Percentiles rank a stretch among this genome's conserved stretches.
Evolutionary conservation across 345 rosid genomes (phyloP).

Genomic region (Fremontodendron californicum): DNA sequence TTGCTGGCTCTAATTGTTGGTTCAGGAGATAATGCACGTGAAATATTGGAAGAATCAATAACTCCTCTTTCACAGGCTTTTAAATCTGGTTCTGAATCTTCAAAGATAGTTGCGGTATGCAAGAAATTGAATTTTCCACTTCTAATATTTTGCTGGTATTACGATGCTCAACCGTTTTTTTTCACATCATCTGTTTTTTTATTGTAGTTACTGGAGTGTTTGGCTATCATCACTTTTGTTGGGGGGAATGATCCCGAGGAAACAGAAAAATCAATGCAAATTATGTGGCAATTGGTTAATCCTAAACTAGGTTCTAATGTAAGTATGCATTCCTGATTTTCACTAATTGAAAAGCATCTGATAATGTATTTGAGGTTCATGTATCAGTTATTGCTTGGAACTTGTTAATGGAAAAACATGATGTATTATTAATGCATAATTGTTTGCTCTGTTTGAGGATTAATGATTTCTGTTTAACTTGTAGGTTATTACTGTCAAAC

Average conservation of each 20-base stretch:
- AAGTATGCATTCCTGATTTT: conserved; percentile 24
- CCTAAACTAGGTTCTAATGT: conserved; percentile 85
- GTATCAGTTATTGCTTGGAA: not conserved
- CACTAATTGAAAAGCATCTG: not conserved
- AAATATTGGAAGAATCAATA: conserved; percentile 61
- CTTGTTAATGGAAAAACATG: not conserved
- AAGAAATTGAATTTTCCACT: not conserved
- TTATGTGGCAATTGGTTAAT: conserved; percentile 85
- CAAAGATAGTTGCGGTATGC: conserved; percentile 49
- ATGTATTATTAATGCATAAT: not conserved
- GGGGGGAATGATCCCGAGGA: conserved; percentile 63
- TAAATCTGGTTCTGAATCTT: conserved; percentile 54
- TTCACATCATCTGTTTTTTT: not conserved
- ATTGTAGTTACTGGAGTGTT: conserved; percentile 65
- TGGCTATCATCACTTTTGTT: conserved; percentile 80
- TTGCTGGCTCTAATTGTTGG: conserved; percentile 83
- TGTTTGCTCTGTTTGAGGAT: not conserved
- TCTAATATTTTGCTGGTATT: not conserved
- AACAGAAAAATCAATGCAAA: conserved; percentile 78
- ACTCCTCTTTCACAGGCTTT: conserved; percentile 63
- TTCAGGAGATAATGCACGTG: conserved; percentile 53
- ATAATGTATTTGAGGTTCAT: not conserved
- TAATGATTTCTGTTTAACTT: not conserved
- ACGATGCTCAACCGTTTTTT: not conserved
- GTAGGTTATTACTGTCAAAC: conserved; percentile 67